Conservation (phyloP, 768 basidiomycete genomes). For the Pleurotus citrinopileatus region DNA sequence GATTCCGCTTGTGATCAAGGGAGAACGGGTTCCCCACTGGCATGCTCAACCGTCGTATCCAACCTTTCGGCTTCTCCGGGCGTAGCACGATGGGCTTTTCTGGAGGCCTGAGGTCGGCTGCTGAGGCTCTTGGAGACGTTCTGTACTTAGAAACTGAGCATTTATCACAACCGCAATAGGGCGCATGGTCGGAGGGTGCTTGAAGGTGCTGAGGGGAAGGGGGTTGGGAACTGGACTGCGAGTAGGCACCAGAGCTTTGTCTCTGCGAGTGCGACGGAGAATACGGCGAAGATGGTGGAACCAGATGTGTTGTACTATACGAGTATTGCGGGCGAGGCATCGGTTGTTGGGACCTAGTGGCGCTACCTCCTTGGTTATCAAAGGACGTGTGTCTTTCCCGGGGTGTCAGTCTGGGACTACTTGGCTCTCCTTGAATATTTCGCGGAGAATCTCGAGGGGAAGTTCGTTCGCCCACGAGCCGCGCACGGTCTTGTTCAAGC, state of each 20-base stretch:
- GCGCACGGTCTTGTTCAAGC: constrained; percentile 53
- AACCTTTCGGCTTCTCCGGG: constrained; percentile 59
- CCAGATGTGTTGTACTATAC: constrained; percentile 40
- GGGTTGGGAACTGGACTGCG: constrained; percentile 9
- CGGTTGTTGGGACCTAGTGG: constrained; percentile 10
- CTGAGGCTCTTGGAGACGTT: constrained; percentile 22
- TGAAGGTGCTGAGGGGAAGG: constrained; percentile 15
- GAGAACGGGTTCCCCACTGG: constrained; percentile 60
- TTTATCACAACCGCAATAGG: constrained; percentile 63
- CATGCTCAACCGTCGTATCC: constrained; percentile 80
- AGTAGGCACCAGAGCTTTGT: constrained; percentile 21
- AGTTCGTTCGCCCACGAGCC: constrained; percentile 32
- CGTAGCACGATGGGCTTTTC: constrained; percentile 43
- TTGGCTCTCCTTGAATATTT: constrained; percentile 11
- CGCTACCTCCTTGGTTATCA: not conserved
- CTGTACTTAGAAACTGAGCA: constrained; percentile 63
- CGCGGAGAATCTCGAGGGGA: not conserved
- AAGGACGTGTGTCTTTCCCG: constrained; percentile 8
- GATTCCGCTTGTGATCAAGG: constrained; percentile 28
- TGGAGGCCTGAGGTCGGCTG: constrained; percentile 36
- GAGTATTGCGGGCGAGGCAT: constrained; percentile 28
- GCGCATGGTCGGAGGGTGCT: constrained; percentile 43
- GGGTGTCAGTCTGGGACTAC: constrained; percentile 1
- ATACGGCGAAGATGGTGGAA: constrained; percentile 28
- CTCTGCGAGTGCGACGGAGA: constrained; percentile 22